phyloP scores from a whole-genome alignment of 225 moss, liverwort and hornwort genomes.

The Ulota crispa region DNA sequence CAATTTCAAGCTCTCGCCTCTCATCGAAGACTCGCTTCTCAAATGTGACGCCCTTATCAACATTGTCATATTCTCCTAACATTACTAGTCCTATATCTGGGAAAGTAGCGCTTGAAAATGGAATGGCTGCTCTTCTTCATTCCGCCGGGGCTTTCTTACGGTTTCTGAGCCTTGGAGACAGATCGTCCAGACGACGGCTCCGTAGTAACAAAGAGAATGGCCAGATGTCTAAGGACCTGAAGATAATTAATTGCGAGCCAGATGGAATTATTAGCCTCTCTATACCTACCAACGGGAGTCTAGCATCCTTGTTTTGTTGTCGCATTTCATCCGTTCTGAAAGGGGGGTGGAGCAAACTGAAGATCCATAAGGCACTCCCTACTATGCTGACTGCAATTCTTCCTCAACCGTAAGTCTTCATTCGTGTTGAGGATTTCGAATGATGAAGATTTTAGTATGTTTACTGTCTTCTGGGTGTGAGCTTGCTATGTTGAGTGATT shows the following conservation, averaged over 20 bases:
- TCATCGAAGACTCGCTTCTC: conserved; percentile 19
- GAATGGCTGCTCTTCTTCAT: conserved; percentile 46
- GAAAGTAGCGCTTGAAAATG: conserved; percentile 47
- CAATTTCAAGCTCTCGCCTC: conserved; percentile 31
- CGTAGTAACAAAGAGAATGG: conserved; percentile 19
- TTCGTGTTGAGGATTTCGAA: neutral
- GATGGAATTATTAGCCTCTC: conserved; percentile 21
- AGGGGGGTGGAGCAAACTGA: conserved; percentile 58
- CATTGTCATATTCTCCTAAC: conserved; percentile 18
- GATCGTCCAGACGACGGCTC: conserved; percentile 24
- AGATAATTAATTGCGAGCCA: conserved; percentile 6
- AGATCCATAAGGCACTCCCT: conserved; percentile 33
- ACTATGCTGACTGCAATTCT: conserved; percentile 47
- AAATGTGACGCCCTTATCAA: conserved; percentile 30
- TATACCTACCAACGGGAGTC: conserved; percentile 14
- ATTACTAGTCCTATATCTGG: conserved; percentile 34
- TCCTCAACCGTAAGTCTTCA: conserved; percentile 54
- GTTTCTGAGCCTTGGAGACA: conserved; percentile 36
- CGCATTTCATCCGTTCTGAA: conserved; percentile 44
- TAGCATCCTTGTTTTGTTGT: conserved; percentile 34
- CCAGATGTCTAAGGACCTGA: conserved; percentile 11
- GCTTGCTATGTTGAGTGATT: neutral
- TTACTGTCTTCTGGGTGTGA: neutral
- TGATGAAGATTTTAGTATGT: neutral
- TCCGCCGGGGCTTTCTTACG: conserved; percentile 56